Evolutionary conservation across 2,329 filamentous ascomycete genomes (phyloP).

Genomic region (Pyrenophora graminea): DNA sequence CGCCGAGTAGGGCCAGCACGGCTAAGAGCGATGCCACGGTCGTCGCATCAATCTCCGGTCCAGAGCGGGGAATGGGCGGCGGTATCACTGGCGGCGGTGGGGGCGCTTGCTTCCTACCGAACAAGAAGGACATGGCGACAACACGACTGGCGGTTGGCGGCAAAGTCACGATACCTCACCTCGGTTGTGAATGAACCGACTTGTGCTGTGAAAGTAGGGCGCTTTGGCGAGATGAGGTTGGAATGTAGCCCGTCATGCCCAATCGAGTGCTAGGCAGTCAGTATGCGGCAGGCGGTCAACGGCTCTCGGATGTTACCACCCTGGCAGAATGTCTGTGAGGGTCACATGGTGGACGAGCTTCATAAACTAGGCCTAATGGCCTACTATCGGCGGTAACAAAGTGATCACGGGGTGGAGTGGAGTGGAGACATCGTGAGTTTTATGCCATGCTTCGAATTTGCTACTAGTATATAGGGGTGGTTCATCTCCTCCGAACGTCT

Average conservation of each 20-base stretch:
- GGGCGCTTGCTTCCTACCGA: constrained; percentile 26
- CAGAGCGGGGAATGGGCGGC: constrained; percentile 58
- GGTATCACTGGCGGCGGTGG: constrained; percentile 63
- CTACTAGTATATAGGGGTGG: constrained; percentile 19
- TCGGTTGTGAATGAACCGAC: constrained; percentile 13
- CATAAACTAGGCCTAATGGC: constrained; percentile 37
- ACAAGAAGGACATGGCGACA: constrained; percentile 24
- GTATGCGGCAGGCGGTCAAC: constrained; percentile 34
- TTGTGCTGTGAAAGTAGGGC: constrained; percentile 12
- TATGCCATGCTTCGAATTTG: constrained; percentile 27
- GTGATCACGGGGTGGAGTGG: constrained; percentile 22
- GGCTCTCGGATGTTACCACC: constrained; percentile 15
- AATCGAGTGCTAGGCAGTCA: constrained; percentile 19
- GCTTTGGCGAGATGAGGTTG: constrained; percentile 12
- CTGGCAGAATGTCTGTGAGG: constrained; percentile 15
- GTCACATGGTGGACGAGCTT: constrained; percentile 33
- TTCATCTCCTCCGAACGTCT: neutral
- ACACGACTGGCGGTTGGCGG: constrained; percentile 3
- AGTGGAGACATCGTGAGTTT: constrained; percentile 13
- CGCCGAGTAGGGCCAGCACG: constrained; percentile 58
- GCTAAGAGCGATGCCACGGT: constrained; percentile 61
- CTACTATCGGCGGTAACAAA: constrained; percentile 23
- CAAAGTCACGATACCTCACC: constrained; percentile 2
- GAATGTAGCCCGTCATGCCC: constrained; percentile 21
- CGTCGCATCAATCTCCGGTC: constrained; percentile 50